Base-by-base conservation (phyloP, 2,329 filamentous ascomycete species). In the Hypoxylon rubiginosum region DNA sequence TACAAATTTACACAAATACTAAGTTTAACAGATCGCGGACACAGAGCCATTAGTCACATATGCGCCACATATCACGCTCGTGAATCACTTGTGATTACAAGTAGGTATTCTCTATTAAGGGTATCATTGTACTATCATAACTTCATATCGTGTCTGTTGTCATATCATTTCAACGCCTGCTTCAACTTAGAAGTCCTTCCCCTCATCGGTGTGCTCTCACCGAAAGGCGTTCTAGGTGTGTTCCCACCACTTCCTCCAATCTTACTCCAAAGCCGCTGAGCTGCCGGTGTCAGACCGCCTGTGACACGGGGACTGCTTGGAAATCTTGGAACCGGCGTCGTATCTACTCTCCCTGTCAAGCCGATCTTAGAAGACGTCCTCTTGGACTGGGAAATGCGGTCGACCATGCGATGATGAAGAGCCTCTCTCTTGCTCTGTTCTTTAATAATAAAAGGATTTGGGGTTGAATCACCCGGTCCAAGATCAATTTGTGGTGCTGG, bases 381-480 rank as follows among this genome's bases (percentile, higher is more conserved):
- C 76, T 94, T 94, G 2, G 86, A 91, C 73, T 89, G 88, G 11
- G 92, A 88, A 21, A 92, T 92, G 55, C 88, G 88, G 67, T 97
- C 94, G 2, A 97, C 94, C 86, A 97, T 93, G 36, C 90, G 88
- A 73, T 95, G 89, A 77, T 97, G 94, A 28, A 98, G 81, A 36
- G 88, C 89, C 80, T 98, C 96, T 39, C 95, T 85, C 67, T 86
- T 88, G 57, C 92, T 89, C 57, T 91, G 89, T 58, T 93, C 90
- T 68, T 89, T 86, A 50, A 98, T 87, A 62, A 88, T 89, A 79
- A 98, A 98, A 0, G 93, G 94, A 69, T 91, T 97, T 0, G 89
- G 89, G 0, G 87, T 87, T n/a, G 86, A 79, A 73, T 90, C 85
- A 13, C 86, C 85, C 9, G 85, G 82, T 1, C 88, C 86, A 7